These are phyloP conservation scores for Phytopythium sindhum DNA, from an alignment of 352 stramenopile species.

Conservation along the genomic window DNA sequence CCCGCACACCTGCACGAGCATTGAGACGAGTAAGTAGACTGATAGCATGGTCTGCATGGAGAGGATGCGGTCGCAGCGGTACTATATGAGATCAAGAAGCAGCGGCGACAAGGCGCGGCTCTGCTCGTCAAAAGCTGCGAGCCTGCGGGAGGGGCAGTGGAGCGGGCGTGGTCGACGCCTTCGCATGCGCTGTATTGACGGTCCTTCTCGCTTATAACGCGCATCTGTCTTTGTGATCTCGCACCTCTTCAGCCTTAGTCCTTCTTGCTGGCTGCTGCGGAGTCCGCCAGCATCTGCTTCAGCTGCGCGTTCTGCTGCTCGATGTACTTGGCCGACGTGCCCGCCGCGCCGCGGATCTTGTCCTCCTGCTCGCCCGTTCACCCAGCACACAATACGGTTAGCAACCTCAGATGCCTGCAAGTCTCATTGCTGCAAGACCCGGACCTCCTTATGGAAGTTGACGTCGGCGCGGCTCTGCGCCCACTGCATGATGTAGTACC, in stretches of 20 bases:
- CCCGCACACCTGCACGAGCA: too few relatives aligned
- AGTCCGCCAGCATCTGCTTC: conserved; percentile 43
- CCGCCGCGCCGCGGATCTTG: conserved; percentile 57
- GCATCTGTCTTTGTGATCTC: not conserved
- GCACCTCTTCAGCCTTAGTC: not conserved
- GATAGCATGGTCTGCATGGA: too few relatives aligned
- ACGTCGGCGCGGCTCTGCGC: conserved; percentile 58
- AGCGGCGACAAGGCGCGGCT: too few relatives aligned
- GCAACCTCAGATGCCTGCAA: too few relatives aligned
- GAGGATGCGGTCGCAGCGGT: too few relatives aligned
- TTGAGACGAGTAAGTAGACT: too few relatives aligned
- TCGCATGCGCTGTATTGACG: not conserved
- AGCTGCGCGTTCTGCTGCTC: conserved; percentile 71
- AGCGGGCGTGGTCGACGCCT: not conserved
- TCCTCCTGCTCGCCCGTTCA: conserved; percentile 33
- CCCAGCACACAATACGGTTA: too few relatives aligned
- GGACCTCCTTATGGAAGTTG: conserved; percentile 76
- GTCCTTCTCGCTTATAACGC: not conserved
- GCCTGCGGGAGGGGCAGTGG: too few relatives aligned
- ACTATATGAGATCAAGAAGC: too few relatives aligned
- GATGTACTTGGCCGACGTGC: conserved; percentile 42
- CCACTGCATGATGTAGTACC: conserved; percentile 93
- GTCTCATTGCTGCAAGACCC: too few relatives aligned
- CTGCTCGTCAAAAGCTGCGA: too few relatives aligned
- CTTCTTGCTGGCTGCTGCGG: not conserved